Percentiles rank a stretch among this genome's conserved stretches.
These are phyloP conservation scores for Melanogaster broomeanus DNA, from an alignment of 768 basidiomycete genomes.

Conservation along the genomic window DNA sequence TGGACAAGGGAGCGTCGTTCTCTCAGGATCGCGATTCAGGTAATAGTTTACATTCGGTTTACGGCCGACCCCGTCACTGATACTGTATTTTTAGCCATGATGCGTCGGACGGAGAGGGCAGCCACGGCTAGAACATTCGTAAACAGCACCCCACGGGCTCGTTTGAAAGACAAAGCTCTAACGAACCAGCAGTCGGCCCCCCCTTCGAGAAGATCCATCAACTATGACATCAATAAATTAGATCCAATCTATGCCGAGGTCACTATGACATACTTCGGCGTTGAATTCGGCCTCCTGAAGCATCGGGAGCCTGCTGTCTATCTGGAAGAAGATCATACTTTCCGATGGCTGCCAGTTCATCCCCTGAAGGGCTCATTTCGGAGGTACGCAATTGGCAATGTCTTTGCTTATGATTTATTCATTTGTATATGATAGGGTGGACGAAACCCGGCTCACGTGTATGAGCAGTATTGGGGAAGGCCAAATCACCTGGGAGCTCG, in stretches of 20 bases:
- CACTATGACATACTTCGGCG: conserved; percentile 2
- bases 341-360: neutral
- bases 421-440: neutral
- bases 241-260: neutral
- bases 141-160: neutral
- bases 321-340: neutral
- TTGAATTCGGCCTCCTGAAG: neutral
- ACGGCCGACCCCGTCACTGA: no score
- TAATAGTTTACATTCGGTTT: no score
- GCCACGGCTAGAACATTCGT: neutral
- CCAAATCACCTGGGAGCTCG: conserved; percentile 2
- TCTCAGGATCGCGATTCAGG: no score
- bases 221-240: neutral
- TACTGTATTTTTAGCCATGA: no score
- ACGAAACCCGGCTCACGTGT: neutral
- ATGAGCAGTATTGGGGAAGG: neutral
- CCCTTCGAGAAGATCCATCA: neutral
- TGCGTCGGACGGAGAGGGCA: no score
- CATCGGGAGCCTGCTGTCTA: conserved; percentile 2
- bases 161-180: no score
- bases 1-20: no score
- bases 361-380: neutral
- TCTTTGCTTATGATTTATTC: no score
- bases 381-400: neutral
- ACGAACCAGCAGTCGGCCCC: neutral